phyloP scores from a whole-genome alignment of 2,329 filamentous ascomycete genomes.

The Nakataea oryzae region DNA sequence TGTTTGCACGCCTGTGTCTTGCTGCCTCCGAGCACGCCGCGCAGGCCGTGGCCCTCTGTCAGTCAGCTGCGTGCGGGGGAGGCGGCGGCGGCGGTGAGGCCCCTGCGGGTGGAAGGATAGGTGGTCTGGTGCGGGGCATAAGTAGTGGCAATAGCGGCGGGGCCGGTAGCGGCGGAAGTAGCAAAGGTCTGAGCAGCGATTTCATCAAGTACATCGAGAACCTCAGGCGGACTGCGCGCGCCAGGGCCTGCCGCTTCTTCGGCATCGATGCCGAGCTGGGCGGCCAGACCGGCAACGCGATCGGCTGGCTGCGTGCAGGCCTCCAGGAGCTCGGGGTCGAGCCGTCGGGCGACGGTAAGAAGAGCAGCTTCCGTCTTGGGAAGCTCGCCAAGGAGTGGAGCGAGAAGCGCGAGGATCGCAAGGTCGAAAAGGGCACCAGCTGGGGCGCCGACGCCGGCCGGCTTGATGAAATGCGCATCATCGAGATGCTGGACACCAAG shows the following conservation, averaged over 20 bases:
- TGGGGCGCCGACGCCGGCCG: conserved; percentile 82
- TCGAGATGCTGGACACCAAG: conserved; percentile 79
- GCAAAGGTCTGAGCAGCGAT: conserved; percentile 48
- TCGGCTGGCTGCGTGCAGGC: conserved; percentile 78
- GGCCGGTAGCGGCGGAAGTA: conserved; percentile 14
- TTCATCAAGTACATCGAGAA: conserved; percentile 68
- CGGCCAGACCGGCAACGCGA: conserved; percentile 70
- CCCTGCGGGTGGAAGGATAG: background rate
- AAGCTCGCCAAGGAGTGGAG: conserved; percentile 64
- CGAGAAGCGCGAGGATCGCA: conserved; percentile 70
- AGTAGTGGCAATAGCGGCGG: conserved; percentile 10
- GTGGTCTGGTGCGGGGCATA: background rate
- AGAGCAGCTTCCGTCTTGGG: conserved; percentile 43
- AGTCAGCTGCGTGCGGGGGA: conserved; percentile 22
- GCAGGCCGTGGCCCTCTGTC: conserved; percentile 49
- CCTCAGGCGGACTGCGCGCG: conserved; percentile 62
- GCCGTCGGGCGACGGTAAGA: conserved; percentile 27
- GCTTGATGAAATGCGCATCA: conserved; percentile 72
- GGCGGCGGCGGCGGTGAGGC: conserved; percentile 10
- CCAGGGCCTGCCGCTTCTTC: conserved; percentile 82
- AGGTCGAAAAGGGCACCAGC: conserved; percentile 58
- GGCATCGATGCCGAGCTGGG: conserved; percentile 79
- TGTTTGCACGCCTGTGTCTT: conserved; percentile 81
- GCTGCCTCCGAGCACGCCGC: conserved; percentile 81
- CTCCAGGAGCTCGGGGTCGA: conserved; percentile 64